These are phyloP conservation scores for Chlamydomonas schloesseri DNA, from an alignment of 139 green algal genomes.

Conservation along the genomic window DNA sequence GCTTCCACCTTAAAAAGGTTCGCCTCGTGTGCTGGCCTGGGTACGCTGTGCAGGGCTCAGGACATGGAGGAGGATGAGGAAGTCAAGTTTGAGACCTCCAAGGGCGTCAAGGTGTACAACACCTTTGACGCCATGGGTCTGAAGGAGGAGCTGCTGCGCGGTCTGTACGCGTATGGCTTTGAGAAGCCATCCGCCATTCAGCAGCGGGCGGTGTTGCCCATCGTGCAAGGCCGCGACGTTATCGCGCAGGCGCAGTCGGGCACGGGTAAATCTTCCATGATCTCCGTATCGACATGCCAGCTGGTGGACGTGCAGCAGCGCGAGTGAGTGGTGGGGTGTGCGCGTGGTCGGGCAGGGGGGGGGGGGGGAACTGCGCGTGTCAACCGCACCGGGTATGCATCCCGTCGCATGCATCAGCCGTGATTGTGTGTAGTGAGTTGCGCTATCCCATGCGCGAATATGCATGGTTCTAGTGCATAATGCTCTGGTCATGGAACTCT, in stretches of 20 bases:
- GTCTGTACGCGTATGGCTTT: slow-evolving; percentile 97
- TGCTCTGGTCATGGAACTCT: too few relatives aligned
- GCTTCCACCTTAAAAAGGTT: not conserved
- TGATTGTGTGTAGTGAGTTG: too few relatives aligned
- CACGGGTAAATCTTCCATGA: slow-evolving; percentile 98
- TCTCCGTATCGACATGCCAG: slow-evolving; percentile 93
- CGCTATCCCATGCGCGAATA: too few relatives aligned
- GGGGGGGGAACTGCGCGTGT: not conserved
- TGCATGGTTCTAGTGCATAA: too few relatives aligned
- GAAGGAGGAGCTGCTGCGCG: slow-evolving; percentile 93
- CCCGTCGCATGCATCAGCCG: too few relatives aligned
- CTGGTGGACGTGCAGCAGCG: slow-evolving; percentile 82
- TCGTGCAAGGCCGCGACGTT: slow-evolving; percentile 92
- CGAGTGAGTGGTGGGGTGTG: slow-evolving; percentile 80
- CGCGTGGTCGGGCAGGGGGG: not conserved
- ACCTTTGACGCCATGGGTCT: slow-evolving; percentile 96
- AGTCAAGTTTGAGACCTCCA: slow-evolving; percentile 84
- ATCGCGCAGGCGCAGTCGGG: slow-evolving; percentile 99
- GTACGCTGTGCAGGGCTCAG: slow-evolving; percentile 5
- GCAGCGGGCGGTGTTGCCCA: slow-evolving; percentile 95
- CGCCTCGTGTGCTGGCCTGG: not conserved
- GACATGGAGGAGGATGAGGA: slow-evolving; percentile 55
- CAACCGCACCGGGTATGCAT: too few relatives aligned
- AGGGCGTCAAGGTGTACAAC: slow-evolving; percentile 81
- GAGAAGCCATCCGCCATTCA: slow-evolving; percentile 99